Percentiles rank a stretch among this genome's conserved stretches.
Evolutionary conservation across 345 rosid species (phyloP).

Genomic region (Psidium friedrichsthalianum): DNA sequence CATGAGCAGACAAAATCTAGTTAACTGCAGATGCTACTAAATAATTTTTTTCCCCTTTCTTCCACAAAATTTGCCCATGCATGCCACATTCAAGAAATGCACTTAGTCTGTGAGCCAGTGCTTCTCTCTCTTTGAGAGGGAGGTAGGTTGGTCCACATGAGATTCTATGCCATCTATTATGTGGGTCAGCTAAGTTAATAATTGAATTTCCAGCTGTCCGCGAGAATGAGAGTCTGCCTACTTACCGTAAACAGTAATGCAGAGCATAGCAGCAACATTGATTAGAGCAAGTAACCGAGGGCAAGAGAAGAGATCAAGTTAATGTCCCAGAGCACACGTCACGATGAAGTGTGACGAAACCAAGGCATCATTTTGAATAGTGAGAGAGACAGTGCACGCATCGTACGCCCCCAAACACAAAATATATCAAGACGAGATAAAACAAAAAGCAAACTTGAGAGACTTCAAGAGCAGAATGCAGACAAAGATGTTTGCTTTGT

Average conservation of each 20-base stretch:
- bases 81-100: neutral
- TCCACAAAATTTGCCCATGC: neutral
- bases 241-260: neutral
- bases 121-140: neutral
- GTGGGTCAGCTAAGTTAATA: neutral
- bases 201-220: neutral
- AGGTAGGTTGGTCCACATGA: neutral
- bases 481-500: neutral
- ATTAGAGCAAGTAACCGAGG: neutral
- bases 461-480: neutral
- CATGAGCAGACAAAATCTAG: neutral
- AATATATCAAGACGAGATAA: neutral
- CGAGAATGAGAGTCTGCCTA: neutral
- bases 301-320: neutral
- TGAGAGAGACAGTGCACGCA: neutral
- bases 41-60: neutral
- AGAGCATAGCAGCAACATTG: neutral
- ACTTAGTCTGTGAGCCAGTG: neutral
- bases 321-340: neutral
- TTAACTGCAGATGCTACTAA: neutral
- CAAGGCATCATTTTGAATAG: neutral
- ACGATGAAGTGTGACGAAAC: neutral
- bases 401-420: neutral
- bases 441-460: neutral
- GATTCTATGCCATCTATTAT: neutral